Conservation (phyloP, 768 basidiomycete species). For the Naganishia onofrii region DNA sequence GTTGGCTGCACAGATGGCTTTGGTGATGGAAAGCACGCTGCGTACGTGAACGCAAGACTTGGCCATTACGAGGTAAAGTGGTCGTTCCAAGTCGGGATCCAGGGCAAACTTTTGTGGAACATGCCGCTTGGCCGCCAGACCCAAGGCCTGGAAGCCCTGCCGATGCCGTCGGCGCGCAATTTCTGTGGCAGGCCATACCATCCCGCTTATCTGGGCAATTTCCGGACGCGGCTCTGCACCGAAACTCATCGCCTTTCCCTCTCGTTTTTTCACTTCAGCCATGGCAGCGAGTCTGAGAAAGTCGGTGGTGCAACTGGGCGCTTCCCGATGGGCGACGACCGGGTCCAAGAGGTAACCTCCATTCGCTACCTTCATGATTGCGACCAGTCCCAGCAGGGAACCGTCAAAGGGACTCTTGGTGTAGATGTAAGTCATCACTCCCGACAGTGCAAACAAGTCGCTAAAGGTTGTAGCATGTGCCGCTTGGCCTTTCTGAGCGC, state of each 20-base stretch:
- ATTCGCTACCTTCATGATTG: background rate
- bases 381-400: background rate
- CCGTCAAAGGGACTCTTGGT: background rate
- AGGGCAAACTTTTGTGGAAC: conserved; percentile 6
- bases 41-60: conserved; percentile 3
- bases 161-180: background rate
- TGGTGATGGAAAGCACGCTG: conserved; percentile 3
- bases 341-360: conserved; percentile 1
- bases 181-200: conserved; percentile 1
- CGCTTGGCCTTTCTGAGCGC: background rate
- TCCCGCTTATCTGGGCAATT: background rate
- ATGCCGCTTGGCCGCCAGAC: background rate
- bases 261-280: background rate
- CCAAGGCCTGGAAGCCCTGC: background rate
- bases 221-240: background rate
- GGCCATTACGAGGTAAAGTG: conserved; percentile 20
- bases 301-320: background rate
- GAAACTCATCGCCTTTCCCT: background rate
- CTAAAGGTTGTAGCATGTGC: background rate
- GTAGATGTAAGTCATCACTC: conserved; percentile 7
- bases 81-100: conserved; percentile 7
- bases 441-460: conserved; percentile 5
- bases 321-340: background rate
- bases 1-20: conserved; percentile 1
- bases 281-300: conserved; percentile 14